Conservation (phyloP, 768 basidiomycete species). For the Grammothele lineata region DNA sequence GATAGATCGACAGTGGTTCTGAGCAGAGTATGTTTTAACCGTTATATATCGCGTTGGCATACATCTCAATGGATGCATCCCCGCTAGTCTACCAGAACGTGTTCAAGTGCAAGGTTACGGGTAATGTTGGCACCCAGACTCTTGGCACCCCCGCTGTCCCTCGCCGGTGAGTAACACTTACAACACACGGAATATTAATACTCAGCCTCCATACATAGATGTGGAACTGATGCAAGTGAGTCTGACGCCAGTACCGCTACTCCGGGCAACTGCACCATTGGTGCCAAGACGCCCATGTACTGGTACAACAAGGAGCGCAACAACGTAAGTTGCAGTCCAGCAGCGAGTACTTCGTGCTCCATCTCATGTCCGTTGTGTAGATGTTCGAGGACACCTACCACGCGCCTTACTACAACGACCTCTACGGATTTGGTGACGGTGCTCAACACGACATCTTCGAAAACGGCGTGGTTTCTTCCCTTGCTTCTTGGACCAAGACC, state of each 20-base stretch:
- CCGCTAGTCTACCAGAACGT: conserved; percentile 36
- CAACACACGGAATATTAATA: neutral
- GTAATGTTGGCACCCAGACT: conserved; percentile 25
- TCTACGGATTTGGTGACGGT: conserved; percentile 40
- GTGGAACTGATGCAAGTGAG: conserved; percentile 29
- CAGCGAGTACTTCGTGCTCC: neutral
- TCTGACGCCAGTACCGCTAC: conserved; percentile 15
- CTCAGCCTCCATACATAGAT: conserved; percentile 14
- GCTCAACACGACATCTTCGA: conserved; percentile 41
- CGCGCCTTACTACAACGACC: conserved; percentile 33
- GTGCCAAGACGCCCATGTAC: conserved; percentile 36
- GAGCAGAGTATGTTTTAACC: conserved; percentile 30
- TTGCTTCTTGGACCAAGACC: neutral
- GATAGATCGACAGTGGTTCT: conserved; percentile 28
- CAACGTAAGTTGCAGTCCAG: conserved; percentile 29
- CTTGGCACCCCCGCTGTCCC: conserved; percentile 31
- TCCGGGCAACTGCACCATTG: conserved; percentile 35
- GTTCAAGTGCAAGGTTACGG: conserved; percentile 37
- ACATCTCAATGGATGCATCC: too few relatives aligned
- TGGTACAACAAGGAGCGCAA: conserved; percentile 37
- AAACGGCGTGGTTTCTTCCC: conserved; percentile 16
- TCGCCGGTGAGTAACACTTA: conserved; percentile 22
- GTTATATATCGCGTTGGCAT: neutral
- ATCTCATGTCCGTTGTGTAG: conserved; percentile 7
- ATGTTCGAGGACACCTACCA: conserved; percentile 28